Percentiles rank a stretch among this genome's conserved stretches.
These are phyloP conservation scores for Carex scoparia DNA, from an alignment of 176 grass and related monocot genomes.

Conservation along the genomic window DNA sequence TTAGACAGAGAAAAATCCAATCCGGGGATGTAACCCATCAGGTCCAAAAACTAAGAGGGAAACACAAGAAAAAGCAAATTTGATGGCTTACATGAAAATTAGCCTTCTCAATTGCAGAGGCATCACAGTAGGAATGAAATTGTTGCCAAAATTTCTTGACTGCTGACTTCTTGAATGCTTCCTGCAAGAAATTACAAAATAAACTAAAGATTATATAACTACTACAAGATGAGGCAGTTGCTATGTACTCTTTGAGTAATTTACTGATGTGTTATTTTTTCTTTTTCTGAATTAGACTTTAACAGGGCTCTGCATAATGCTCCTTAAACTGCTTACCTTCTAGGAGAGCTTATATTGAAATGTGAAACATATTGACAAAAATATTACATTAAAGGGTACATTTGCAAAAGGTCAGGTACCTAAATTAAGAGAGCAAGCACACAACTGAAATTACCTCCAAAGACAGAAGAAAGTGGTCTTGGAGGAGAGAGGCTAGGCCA, in stretches of 20 bases:
- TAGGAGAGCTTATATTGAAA: not conserved
- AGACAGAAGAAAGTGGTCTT: slow-evolving; percentile 66
- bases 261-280: not conserved
- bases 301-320: not conserved
- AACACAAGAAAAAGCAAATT: not conserved
- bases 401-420: not conserved
- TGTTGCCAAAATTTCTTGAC: slow-evolving; percentile 80
- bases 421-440: not conserved
- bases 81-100: slow-evolving; percentile 51
- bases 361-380: not conserved
- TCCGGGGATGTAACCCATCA: not conserved
- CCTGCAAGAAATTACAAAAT: slow-evolving; percentile 39
- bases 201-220: not conserved
- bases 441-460: slow-evolving; percentile 45
- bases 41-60: not conserved
- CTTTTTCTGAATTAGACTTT: not conserved
- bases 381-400: not conserved
- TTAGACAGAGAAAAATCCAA: not conserved
- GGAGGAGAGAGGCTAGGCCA: slow-evolving; percentile 52
- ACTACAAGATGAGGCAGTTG: not conserved
- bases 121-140: slow-evolving; percentile 61
- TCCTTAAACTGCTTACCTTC: not conserved
- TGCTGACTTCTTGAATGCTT: slow-evolving; percentile 64
- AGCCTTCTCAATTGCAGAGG: slow-evolving; percentile 37
- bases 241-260: not conserved